Percentiles rank a stretch among this genome's conserved stretches.
These are phyloP conservation scores for Fusarium redolens DNA, from an alignment of 2,329 filamentous ascomycete species.

Conservation along the genomic window DNA sequence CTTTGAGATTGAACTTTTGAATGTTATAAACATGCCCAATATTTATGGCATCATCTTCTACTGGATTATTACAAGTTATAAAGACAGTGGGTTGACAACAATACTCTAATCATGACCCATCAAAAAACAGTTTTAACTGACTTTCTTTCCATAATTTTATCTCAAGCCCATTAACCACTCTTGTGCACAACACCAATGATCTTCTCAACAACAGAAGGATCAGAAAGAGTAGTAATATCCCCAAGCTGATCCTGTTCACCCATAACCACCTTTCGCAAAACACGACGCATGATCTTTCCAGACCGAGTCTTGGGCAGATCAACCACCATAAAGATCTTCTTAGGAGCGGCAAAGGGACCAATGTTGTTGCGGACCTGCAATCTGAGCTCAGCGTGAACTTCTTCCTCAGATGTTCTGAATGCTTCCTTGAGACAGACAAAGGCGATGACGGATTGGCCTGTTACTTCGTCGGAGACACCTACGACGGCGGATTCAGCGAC, in stretches of 20 bases:
- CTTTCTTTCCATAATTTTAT: not conserved
- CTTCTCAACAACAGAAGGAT: slow-evolving; percentile 84
- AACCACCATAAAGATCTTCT: slow-evolving; percentile 85
- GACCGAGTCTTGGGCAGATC: slow-evolving; percentile 94
- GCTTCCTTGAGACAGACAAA: slow-evolving; percentile 82
- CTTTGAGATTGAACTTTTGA: rapidly evolving
- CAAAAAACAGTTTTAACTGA: not conserved
- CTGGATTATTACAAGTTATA: not conserved
- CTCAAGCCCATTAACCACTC: not conserved
- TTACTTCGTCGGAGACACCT: slow-evolving; percentile 87
- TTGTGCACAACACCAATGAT: slow-evolving; percentile 71
- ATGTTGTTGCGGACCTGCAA: slow-evolving; percentile 93
- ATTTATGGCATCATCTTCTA: not conserved
- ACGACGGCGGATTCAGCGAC: slow-evolving; percentile 94
- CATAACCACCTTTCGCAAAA: slow-evolving; percentile 91
- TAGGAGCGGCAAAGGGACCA: slow-evolving; percentile 92
- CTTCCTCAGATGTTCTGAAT: slow-evolving; percentile 65
- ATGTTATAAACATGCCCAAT: not conserved
- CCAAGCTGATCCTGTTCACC: slow-evolving; percentile 94
- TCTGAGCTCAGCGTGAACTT: slow-evolving; percentile 84
- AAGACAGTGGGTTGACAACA: not conserved
- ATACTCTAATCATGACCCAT: not conserved
- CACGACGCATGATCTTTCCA: slow-evolving; percentile 96
- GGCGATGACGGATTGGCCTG: slow-evolving; percentile 92
- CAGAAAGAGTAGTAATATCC: slow-evolving; percentile 88